Base-by-base conservation (phyloP, 805 yeast genomes). In the Zygosaccharomyces gambellarensis region DNA sequence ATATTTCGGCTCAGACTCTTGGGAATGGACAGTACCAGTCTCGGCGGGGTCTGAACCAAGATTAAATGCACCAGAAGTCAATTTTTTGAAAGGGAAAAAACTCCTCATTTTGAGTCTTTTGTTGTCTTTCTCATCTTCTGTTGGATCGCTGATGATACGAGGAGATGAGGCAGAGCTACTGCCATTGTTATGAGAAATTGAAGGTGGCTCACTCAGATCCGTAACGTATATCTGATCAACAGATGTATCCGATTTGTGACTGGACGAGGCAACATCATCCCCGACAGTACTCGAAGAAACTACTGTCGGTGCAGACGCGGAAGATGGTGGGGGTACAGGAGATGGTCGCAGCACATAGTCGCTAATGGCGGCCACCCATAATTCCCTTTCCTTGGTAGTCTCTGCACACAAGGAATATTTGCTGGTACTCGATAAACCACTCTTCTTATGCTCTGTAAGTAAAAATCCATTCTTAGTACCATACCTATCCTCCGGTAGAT, bases 401-500 rank as follows among this genome's bases (percentile, higher is more conserved):
- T 90, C 95, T 2, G 94, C 85, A 65, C 95, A 87, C 46, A 89
- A 77, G 45, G 79, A 76, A 59, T 84, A 87, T 54, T 76, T 81
- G 1, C 79, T 77, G 27, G 59, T 51, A 32, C 62, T 56, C 1
- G 70, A 64, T 54, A 70, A 47, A 27, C 72, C 73, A 32, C 64
- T 55, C 51, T 73, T 72, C 52, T 71, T 71, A 30, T 67, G 70
- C 56, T 75, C 80, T 52, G 60, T 57, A 8, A 75, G 58, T 6
- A 65, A 49, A 50, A 68, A 65, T 1, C 71, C 71, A 54, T 68
- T 67, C 45, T 57, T 62, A 3, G 70, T 66, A 4, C 71, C 71
- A 52, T 61, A 60, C 50, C 54, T 66, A 46, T 68, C 71, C 40
- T 67, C 70, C 14, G 71, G 71, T 25, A 65, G 49, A 46, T 67